Evolutionary conservation across 2,329 filamentous ascomycete genomes (phyloP).

Genomic region (Exophiala bonariae): DNA sequence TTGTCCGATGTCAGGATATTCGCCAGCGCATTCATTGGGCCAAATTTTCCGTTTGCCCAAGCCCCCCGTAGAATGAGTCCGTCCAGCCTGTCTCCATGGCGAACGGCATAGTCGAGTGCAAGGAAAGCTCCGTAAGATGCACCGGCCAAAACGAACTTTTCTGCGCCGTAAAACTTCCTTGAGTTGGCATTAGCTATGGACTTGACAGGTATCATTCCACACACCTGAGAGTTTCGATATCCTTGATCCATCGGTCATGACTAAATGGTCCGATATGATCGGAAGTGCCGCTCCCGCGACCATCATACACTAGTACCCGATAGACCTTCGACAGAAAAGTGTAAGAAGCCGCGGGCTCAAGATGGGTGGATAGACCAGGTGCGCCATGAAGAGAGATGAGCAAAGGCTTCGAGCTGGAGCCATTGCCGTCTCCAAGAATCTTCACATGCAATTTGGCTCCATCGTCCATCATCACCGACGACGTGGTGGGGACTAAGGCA

Average conservation of each 20-base stretch:
- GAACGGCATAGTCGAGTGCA: conserved; percentile 17
- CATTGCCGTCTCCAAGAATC: conserved; percentile 2
- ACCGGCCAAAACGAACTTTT: conserved; percentile 14
- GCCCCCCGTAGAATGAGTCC: conserved; percentile 10
- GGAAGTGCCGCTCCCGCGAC: conserved; percentile 12
- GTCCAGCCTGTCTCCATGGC: conserved; percentile 1
- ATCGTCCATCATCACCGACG: conserved; percentile 14
- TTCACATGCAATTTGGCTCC: conserved; percentile 15
- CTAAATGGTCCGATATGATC: conserved; percentile 9
- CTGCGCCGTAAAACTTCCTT: conserved; percentile 8
- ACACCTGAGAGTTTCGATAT: conserved; percentile 17
- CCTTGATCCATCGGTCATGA: conserved; percentile 18
- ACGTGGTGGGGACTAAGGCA: background rate
- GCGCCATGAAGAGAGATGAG: conserved; percentile 17
- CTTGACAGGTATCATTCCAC: background rate
- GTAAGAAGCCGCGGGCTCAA: conserved; percentile 9
- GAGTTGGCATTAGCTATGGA: background rate
- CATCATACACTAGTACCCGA: conserved; percentile 18
- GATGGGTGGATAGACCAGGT: conserved; percentile 10
- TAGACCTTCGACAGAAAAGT: conserved; percentile 8
- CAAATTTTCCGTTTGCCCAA: conserved; percentile 12
- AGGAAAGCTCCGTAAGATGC: conserved; percentile 17
- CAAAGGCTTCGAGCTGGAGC: conserved; percentile 7
- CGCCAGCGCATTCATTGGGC: conserved; percentile 11
- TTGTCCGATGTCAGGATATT: conserved; percentile 11